These are phyloP conservation scores for Trametes villosa DNA, from an alignment of 768 basidiomycete species.

Conservation along the genomic window DNA sequence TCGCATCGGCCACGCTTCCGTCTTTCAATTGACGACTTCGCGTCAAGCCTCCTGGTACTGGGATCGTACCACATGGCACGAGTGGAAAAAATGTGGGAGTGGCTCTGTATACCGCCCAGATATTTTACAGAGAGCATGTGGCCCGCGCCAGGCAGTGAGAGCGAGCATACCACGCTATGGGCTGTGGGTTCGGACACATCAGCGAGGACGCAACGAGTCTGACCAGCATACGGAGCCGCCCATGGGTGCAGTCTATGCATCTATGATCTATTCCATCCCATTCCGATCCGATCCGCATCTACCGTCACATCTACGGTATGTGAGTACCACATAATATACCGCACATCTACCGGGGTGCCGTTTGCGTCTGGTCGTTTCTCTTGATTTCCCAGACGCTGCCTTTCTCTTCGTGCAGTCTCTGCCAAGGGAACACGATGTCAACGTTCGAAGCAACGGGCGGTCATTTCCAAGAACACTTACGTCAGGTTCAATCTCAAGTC, in stretches of 20 bases:
- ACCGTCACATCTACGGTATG: neutral
- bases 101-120: no score
- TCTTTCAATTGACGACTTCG: neutral
- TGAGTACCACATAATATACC: neutral
- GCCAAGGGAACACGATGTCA: neutral
- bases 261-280: neutral
- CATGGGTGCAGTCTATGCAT: no score
- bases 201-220: no score
- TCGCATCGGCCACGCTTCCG: neutral
- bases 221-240: no score
- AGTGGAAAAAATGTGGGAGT: no score
- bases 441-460: neutral
- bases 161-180: no score
- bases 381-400: slow-evolving; percentile 30
- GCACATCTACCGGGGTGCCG: neutral
- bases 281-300: neutral
- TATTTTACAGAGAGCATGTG: no score
- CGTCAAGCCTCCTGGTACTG: no score
- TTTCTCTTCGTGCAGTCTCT: slow-evolving; percentile 26
- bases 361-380: neutral
- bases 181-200: no score
- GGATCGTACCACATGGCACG: no score
- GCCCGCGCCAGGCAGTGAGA: no score
- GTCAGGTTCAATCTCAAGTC: slow-evolving; percentile 50
- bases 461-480: slow-evolving; percentile 45